Conservation (phyloP, 805 yeast species). For the Kuraishia hungarica region DNA sequence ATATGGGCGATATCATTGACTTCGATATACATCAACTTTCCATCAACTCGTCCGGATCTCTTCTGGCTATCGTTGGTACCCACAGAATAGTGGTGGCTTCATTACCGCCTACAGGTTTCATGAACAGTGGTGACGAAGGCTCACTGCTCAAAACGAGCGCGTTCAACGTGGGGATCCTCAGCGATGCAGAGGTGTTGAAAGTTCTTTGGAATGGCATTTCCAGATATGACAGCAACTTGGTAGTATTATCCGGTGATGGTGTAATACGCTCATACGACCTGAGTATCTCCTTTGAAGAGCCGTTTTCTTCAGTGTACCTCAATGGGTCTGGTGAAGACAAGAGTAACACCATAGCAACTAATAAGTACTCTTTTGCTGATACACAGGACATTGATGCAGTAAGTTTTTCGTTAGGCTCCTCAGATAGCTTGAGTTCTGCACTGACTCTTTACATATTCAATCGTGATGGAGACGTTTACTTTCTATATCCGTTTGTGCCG, state of each 20-base stretch:
- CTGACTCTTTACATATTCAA: slow-evolving; percentile 45
- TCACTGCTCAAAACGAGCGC: neutral
- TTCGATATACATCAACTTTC: slow-evolving; percentile 16
- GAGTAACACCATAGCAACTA: neutral
- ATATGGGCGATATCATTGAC: slow-evolving; percentile 4
- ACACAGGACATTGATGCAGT: slow-evolving; percentile 22
- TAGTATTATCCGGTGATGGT: slow-evolving; percentile 24
- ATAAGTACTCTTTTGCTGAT: neutral
- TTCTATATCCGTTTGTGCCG: slow-evolving; percentile 61
- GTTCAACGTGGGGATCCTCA: neutral
- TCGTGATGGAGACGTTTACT: slow-evolving; percentile 49
- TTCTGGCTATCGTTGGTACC: slow-evolving; percentile 21
- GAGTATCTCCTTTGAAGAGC: slow-evolving; percentile 14
- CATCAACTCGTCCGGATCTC: slow-evolving; percentile 21
- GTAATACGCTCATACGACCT: slow-evolving; percentile 23
- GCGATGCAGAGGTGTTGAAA: slow-evolving; percentile 14
- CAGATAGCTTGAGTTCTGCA: slow-evolving; percentile 27
- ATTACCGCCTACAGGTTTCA: slow-evolving; percentile 14
- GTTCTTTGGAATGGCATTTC: slow-evolving; percentile 30
- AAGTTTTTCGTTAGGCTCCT: slow-evolving; percentile 37
- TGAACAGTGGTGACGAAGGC: neutral
- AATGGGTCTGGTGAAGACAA: neutral
- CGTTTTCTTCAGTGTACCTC: slow-evolving; percentile 7
- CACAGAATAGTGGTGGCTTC: slow-evolving; percentile 14
- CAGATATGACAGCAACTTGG: slow-evolving; percentile 26